Evolutionary conservation across 768 basidiomycete genomes (phyloP).

Genomic region (Lactarius quietus): DNA sequence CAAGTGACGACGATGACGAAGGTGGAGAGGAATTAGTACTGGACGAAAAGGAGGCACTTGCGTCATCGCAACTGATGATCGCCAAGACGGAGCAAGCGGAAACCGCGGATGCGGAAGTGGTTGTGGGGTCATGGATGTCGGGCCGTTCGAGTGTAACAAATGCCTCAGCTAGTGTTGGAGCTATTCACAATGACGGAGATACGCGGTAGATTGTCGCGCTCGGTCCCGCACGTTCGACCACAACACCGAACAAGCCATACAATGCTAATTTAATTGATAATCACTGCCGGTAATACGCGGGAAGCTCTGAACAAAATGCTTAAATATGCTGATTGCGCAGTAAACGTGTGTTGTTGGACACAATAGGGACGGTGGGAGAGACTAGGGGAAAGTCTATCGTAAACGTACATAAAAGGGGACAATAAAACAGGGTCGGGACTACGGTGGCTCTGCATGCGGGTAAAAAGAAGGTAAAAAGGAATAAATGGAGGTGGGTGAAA

Average conservation of each 20-base stretch:
- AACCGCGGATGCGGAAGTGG: background rate
- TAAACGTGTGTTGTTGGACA: background rate
- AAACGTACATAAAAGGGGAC: conserved; percentile 9
- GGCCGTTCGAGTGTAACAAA: too few relatives aligned
- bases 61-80: background rate
- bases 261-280: background rate
- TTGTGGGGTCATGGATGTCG: too few relatives aligned
- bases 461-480: background rate
- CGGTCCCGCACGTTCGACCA: too few relatives aligned
- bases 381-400: conserved; percentile 14
- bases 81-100: conserved; percentile 6
- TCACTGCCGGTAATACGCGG: background rate
- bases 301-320: background rate
- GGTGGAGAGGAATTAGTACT: conserved; percentile 4
- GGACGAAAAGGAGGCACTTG: conserved; percentile 13
- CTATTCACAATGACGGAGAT: conserved; percentile 2
- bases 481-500: conserved; percentile 14
- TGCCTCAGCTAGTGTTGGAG: too few relatives aligned
- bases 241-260: too few relatives aligned
- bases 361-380: background rate
- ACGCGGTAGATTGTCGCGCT: background rate
- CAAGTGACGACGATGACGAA: background rate
- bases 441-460: conserved; percentile 1
- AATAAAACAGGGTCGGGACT: conserved; percentile 3
- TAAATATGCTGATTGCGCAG: conserved; percentile 5